A percentile compares a stretch with the other conserved stretches of the same genome.
phyloP scores from a whole-genome alignment of 164 flowering plant species.

The Tetrastigma voinierianum region DNA sequence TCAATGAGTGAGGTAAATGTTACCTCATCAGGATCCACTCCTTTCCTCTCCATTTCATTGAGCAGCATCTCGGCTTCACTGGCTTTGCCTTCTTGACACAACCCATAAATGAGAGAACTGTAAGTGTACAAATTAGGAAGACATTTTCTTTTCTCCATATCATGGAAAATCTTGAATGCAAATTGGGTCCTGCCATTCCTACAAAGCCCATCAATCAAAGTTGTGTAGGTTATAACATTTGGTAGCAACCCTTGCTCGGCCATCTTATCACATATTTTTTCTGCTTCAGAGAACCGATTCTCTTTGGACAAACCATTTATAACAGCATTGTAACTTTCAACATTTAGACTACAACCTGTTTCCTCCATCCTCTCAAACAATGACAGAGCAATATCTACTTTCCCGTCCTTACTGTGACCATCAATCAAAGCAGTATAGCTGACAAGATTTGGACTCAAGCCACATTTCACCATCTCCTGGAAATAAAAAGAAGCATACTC shows the following conservation, averaged over 20 bases:
- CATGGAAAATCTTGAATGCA: conserved; percentile 57
- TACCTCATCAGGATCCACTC: conserved; percentile 58
- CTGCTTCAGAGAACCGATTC: conserved; percentile 43
- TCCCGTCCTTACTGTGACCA: conserved; percentile 64
- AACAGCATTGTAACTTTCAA: conserved; percentile 66
- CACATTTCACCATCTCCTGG: conserved; percentile 49
- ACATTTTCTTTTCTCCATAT: conserved; percentile 55
- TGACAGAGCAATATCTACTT: conserved; percentile 50
- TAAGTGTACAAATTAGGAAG: conserved; percentile 61
- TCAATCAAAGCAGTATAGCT: conserved; percentile 66
- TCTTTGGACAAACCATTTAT: conserved; percentile 55
- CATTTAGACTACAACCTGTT: conserved; percentile 39
- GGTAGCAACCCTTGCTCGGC: conserved; percentile 52
- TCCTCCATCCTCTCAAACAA: conserved; percentile 55
- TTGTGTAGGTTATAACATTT: conserved; percentile 69
- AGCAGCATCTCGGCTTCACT: conserved; percentile 58
- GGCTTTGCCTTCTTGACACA: conserved; percentile 69
- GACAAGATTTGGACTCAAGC: conserved; percentile 52
- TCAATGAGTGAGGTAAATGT: conserved; percentile 67
- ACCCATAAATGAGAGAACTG: conserved; percentile 59
- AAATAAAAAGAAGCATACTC: conserved; percentile 45
- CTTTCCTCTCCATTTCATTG: conserved; percentile 54
- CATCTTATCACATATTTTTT: conserved; percentile 40
- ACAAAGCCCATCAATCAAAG: conserved; percentile 68
- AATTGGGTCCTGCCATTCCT: conserved; percentile 47